A percentile compares a stretch with the other conserved stretches of the same genome.
These are phyloP conservation scores for Flaveria trinervia DNA, from an alignment of 129 eudicot species.

Conservation along the genomic window DNA sequence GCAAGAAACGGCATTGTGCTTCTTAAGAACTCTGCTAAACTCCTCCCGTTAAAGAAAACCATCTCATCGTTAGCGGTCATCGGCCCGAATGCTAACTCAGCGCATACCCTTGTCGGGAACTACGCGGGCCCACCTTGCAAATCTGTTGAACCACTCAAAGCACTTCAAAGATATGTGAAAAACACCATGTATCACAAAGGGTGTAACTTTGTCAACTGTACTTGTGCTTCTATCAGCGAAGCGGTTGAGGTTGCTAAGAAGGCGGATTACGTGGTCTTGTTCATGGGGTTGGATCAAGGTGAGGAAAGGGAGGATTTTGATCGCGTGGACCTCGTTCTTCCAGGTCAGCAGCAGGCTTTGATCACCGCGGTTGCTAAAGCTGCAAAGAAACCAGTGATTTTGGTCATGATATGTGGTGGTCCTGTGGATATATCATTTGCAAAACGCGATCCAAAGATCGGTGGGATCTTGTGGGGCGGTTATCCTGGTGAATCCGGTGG, in stretches of 20 bases:
- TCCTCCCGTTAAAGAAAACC: slow-evolving; percentile 76
- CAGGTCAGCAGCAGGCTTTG: slow-evolving; percentile 71
- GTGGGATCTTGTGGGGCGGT: slow-evolving; percentile 93
- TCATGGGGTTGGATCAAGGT: slow-evolving; percentile 92
- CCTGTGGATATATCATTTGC: slow-evolving; percentile 89
- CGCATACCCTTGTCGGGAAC: slow-evolving; percentile 70
- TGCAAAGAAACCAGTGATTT: slow-evolving; percentile 66
- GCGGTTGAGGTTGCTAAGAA: slow-evolving; percentile 56
- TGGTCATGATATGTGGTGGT: slow-evolving; percentile 89
- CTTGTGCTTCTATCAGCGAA: slow-evolving; percentile 40
- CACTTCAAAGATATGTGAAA: slow-evolving; percentile 48
- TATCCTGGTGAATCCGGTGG: slow-evolving; percentile 99
- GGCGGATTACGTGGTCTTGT: slow-evolving; percentile 74
- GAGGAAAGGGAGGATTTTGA: slow-evolving; percentile 79
- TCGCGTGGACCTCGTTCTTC: slow-evolving; percentile 65
- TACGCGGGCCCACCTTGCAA: slow-evolving; percentile 93
- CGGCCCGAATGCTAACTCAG: slow-evolving; percentile 79
- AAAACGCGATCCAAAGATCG: slow-evolving; percentile 70
- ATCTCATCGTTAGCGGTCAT: slow-evolving; percentile 70
- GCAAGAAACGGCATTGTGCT: slow-evolving; percentile 87
- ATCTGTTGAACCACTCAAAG: slow-evolving; percentile 53
- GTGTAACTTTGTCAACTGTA: slow-evolving; percentile 65
- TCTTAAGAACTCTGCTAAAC: slow-evolving; percentile 66
- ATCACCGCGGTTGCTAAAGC: slow-evolving; percentile 63
- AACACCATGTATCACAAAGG: slow-evolving; percentile 49